These are phyloP conservation scores for Yamadazyma conglobata DNA, from an alignment of 1,139 yeast genomes.

Conservation along the genomic window DNA sequence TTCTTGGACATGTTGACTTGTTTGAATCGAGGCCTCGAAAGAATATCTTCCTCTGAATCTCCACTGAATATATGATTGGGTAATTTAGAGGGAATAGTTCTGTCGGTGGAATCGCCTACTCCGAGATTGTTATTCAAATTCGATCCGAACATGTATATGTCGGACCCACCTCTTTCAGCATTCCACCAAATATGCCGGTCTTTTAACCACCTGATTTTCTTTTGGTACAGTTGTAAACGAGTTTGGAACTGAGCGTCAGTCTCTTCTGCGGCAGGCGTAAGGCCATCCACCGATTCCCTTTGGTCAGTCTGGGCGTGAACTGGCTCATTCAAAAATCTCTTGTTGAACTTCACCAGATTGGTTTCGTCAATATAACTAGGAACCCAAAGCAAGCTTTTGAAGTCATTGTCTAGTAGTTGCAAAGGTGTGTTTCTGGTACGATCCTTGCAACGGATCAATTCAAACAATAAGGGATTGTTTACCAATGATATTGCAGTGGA, in stretches of 20 bases:
- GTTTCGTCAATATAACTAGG: slow-evolving; percentile 43
- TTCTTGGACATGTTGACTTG: slow-evolving; percentile 56
- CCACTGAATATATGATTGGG: slow-evolving; percentile 21
- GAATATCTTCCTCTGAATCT: slow-evolving; percentile 3
- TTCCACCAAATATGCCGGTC: slow-evolving; percentile 29
- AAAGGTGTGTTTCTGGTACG: slow-evolving; percentile 64
- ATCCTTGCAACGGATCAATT: slow-evolving; percentile 57
- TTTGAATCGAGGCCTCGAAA: slow-evolving; percentile 38
- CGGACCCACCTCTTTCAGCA: slow-evolving; percentile 52
- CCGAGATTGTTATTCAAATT: slow-evolving; percentile 67
- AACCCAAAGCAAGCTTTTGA: slow-evolving; percentile 37
- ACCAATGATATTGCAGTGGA: slow-evolving; percentile 15
- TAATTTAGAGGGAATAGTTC: slow-evolving; percentile 34
- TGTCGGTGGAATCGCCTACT: slow-evolving; percentile 62
- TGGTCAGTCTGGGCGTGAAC: not conserved
- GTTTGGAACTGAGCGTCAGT: not conserved
- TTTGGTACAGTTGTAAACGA: not conserved
- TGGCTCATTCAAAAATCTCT: slow-evolving; percentile 17
- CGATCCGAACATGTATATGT: slow-evolving; percentile 61
- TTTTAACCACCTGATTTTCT: slow-evolving; percentile 9
- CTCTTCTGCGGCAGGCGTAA: not conserved
- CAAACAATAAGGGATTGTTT: slow-evolving; percentile 25
- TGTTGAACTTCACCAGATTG: slow-evolving; percentile 21
- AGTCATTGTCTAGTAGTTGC: slow-evolving; percentile 49
- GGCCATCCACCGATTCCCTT: not conserved